Evolutionary conservation across 352 stramenopile genomes (phyloP).

Genomic region (Phytophthora multivora): DNA sequence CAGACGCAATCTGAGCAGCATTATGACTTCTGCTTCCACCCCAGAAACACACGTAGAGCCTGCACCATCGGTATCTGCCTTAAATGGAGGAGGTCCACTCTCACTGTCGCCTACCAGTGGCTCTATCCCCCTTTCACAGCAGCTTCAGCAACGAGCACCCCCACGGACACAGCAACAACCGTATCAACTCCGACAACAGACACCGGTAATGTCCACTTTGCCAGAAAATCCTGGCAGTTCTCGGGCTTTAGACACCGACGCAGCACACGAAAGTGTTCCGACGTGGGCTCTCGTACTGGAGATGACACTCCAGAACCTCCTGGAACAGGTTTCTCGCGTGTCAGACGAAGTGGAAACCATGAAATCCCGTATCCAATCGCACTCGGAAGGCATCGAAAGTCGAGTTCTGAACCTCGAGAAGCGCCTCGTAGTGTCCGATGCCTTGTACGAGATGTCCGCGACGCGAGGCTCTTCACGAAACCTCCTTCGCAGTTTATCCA

Average conservation of each 20-base stretch:
- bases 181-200: slow-evolving; percentile 8
- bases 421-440: slow-evolving; percentile 48
- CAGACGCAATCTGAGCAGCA: slow-evolving; percentile 13
- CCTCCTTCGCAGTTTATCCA: slow-evolving; percentile 23
- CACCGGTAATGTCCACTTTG: slow-evolving; percentile 18
- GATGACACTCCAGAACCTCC: slow-evolving; percentile 54
- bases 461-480: slow-evolving; percentile 16
- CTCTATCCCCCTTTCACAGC: slow-evolving; percentile 15
- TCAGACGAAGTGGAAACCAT: slow-evolving; percentile 62
- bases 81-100: slow-evolving; percentile 9
- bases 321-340: slow-evolving; percentile 56
- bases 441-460: slow-evolving; percentile 54
- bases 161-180: slow-evolving; percentile 12
- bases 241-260: slow-evolving; percentile 2
- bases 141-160: slow-evolving; percentile 11
- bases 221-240: slow-evolving; percentile 17
- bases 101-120: slow-evolving; percentile 1
- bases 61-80: background rate
- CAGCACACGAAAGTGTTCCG: slow-evolving; percentile 25
- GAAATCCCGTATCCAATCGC: slow-evolving; percentile 44
- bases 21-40: slow-evolving; percentile 12
- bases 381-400: slow-evolving; percentile 47
- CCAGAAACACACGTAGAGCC: background rate
- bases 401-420: slow-evolving; percentile 55
- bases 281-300: slow-evolving; percentile 62